These are phyloP conservation scores for Chlorella ohadii DNA, from an alignment of 139 green algal species.

Conservation along the genomic window DNA sequence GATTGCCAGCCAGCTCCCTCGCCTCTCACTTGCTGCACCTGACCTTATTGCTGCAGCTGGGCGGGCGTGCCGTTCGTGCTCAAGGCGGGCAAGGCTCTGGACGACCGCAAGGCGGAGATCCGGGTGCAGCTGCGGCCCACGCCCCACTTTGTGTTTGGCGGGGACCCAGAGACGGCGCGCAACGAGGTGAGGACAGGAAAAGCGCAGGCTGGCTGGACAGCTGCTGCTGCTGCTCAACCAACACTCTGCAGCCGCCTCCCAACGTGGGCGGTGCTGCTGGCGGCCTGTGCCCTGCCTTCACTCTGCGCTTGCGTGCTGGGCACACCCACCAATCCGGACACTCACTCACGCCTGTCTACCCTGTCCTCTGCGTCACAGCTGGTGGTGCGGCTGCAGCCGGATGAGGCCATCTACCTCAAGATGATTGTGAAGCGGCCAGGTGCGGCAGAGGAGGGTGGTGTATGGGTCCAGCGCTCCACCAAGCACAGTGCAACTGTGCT, in stretches of 20 bases:
- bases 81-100: constrained; percentile 95
- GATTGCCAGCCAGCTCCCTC: too few relatives aligned
- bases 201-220: background rate
- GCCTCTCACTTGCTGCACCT: too few relatives aligned
- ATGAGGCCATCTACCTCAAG: constrained; percentile 96
- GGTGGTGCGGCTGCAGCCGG: constrained; percentile 87
- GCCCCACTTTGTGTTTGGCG: constrained; percentile 47
- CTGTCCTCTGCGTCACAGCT: constrained; percentile 43
- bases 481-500: too few relatives aligned
- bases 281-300: too few relatives aligned
- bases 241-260: too few relatives aligned
- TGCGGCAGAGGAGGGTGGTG: background rate
- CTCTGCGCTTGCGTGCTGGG: too few relatives aligned
- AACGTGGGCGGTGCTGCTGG: too few relatives aligned
- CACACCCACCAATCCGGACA: too few relatives aligned
- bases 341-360: too few relatives aligned
- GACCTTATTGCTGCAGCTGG: constrained; percentile 57
- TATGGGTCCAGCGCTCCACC: too few relatives aligned
- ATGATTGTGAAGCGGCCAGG: constrained; percentile 91
- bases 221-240: background rate
- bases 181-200: constrained; percentile 83
- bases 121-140: constrained; percentile 66
- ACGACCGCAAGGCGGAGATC: constrained; percentile 71
- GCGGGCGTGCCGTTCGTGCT: constrained; percentile 92
- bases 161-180: constrained; percentile 61